Evolutionary conservation across 495 filamentous ascomycete species (phyloP).

Genomic region (Penicillium argentinense): DNA sequence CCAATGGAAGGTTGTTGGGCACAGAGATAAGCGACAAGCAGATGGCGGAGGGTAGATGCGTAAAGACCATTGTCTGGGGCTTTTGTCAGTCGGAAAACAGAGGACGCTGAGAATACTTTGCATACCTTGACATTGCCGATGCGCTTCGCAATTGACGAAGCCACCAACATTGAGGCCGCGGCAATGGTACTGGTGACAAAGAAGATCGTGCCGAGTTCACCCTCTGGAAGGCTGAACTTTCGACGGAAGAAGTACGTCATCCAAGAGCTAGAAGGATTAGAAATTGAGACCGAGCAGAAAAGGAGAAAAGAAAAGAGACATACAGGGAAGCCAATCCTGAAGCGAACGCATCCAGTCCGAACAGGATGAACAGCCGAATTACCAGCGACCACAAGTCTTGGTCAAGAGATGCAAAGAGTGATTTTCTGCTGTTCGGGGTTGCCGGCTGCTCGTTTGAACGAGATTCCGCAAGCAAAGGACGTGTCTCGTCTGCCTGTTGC

Average conservation of each 20-base stretch:
- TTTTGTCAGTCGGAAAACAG: slow-evolving; percentile 2
- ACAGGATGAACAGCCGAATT: slow-evolving; percentile 69
- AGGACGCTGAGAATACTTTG: background rate
- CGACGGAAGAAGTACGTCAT: slow-evolving; percentile 75
- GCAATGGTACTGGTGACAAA: slow-evolving; percentile 64
- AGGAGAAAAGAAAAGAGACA: slow-evolving; percentile 16
- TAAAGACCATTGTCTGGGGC: slow-evolving; percentile 76
- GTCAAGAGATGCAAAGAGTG: slow-evolving; percentile 53
- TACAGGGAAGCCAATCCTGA: slow-evolving; percentile 73
- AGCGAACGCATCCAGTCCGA: slow-evolving; percentile 76
- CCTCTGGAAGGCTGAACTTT: slow-evolving; percentile 70
- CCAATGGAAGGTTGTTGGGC: slow-evolving; percentile 51
- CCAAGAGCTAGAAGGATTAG: slow-evolving; percentile 49
- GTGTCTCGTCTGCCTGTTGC: slow-evolving; percentile 33
- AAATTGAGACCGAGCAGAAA: background rate
- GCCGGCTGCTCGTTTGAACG: slow-evolving; percentile 3
- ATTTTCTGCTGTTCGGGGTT: slow-evolving; percentile 21
- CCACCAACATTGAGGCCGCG: slow-evolving; percentile 67
- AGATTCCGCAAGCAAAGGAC: slow-evolving; percentile 47
- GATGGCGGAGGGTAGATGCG: slow-evolving; percentile 74
- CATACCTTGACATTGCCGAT: slow-evolving; percentile 71
- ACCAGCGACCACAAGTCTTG: slow-evolving; percentile 58
- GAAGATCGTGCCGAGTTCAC: slow-evolving; percentile 70
- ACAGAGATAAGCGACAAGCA: slow-evolving; percentile 70
- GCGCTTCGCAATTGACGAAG: slow-evolving; percentile 70